Evolutionary conservation across 495 filamentous ascomycete genomes (phyloP).

Genomic region (Xylaria grammica): DNA sequence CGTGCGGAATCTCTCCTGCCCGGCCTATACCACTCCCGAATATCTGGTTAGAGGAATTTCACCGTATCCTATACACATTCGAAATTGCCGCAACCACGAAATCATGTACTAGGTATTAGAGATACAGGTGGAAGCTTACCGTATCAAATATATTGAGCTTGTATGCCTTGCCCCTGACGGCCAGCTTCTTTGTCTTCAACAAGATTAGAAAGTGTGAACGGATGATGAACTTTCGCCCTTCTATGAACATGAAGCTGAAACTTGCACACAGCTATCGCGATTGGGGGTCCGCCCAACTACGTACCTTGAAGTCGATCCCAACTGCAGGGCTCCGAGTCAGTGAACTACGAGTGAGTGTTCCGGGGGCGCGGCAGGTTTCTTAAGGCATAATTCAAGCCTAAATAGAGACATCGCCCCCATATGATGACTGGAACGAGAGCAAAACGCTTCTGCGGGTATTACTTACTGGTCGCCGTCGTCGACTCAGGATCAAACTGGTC

Average conservation of each 20-base stretch:
- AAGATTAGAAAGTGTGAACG: not conserved
- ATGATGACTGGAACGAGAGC: not conserved
- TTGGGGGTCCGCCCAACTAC: not conserved
- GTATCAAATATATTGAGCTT: conserved; percentile 65
- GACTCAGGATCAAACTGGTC: conserved; percentile 65
- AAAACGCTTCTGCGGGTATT: not conserved
- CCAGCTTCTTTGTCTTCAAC: conserved; percentile 49
- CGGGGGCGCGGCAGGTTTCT: too few relatives aligned
- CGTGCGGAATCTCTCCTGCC: conserved; percentile 65
- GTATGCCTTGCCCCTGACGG: conserved; percentile 60
- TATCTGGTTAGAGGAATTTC: not conserved
- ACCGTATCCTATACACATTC: not conserved
- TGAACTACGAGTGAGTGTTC: too few relatives aligned
- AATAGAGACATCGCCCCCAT: not conserved
- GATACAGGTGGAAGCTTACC: conserved; percentile 38
- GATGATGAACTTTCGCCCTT: not conserved
- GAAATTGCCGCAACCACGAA: not conserved
- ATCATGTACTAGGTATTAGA: not conserved
- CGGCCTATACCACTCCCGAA: conserved; percentile 37
- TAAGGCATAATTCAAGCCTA: not conserved
- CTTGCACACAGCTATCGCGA: not conserved
- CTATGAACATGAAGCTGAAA: not conserved
- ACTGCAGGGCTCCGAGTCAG: conserved; percentile 25
- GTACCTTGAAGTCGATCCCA: conserved; percentile 66
- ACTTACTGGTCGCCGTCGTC: conserved; percentile 55